These are phyloP conservation scores for Pyrenochaeta sp. DNA, from an alignment of 2,329 filamentous ascomycete genomes.

Conservation along the genomic window DNA sequence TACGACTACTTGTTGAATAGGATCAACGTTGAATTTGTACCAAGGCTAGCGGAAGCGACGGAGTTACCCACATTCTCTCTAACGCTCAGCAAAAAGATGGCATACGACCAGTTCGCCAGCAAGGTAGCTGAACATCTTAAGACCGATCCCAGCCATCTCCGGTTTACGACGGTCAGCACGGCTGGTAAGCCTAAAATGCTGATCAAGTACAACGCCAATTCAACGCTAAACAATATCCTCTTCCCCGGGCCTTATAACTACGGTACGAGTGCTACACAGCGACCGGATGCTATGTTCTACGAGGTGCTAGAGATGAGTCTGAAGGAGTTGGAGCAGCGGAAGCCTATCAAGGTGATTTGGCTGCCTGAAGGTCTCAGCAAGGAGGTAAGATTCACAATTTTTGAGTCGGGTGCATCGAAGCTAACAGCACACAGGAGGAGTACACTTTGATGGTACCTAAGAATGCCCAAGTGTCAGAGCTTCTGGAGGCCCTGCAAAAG, in stretches of 20 bases:
- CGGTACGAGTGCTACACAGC: conserved; percentile 71
- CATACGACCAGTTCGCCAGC: conserved; percentile 84
- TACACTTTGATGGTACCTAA: conserved; percentile 88
- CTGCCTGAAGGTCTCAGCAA: conserved; percentile 90
- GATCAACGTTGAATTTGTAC: conserved; percentile 79
- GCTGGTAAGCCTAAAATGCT: conserved; percentile 79
- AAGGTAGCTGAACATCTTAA: conserved; percentile 81
- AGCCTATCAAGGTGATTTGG: conserved; percentile 82
- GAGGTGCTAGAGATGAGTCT: conserved; percentile 95
- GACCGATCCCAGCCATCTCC: conserved; percentile 84
- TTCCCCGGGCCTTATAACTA: conserved; percentile 75
- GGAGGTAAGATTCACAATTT: conserved; percentile 66
- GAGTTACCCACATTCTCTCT: conserved; percentile 76
- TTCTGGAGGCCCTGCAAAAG: conserved; percentile 78
- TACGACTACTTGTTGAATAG: conserved; percentile 94
- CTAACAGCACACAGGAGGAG: conserved; percentile 65
- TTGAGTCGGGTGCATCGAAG: not conserved
- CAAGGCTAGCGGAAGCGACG: conserved; percentile 64
- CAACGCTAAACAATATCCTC: conserved; percentile 81
- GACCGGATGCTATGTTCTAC: conserved; percentile 83
- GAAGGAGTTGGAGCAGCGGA: conserved; percentile 92
- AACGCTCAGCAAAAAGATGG: conserved; percentile 85
- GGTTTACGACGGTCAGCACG: conserved; percentile 87
- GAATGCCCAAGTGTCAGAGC: conserved; percentile 79
- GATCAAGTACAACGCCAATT: conserved; percentile 75